These are phyloP conservation scores for Tilletia indica DNA, from an alignment of 1,284 basidiomycete genomes.

Conservation along the genomic window DNA sequence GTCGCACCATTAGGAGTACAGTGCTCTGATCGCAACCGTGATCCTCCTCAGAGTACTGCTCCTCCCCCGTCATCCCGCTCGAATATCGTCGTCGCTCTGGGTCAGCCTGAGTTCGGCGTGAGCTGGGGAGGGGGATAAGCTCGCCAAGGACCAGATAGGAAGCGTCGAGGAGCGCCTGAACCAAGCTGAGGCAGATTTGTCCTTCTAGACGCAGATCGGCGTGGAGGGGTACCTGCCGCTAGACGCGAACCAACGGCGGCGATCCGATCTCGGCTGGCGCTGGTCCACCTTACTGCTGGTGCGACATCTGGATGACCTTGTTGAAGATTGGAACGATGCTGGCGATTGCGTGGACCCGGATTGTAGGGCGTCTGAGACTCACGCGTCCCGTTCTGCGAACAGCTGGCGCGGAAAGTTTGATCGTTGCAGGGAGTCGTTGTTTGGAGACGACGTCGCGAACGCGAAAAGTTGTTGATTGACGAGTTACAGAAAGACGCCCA, in stretches of 20 bases:
- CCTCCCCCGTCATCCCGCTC: conserved; percentile 20
- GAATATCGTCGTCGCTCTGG: conserved; percentile 27
- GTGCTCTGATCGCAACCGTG: not conserved
- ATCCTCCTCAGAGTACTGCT: conserved; percentile 3
- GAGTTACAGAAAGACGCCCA: conserved; percentile 49
- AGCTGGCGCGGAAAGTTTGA: conserved; percentile 39
- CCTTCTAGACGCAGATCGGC: conserved; percentile 31
- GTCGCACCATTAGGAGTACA: not conserved
- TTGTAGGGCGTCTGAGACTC: conserved; percentile 18
- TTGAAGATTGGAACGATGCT: conserved; percentile 19
- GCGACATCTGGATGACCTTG: not conserved
- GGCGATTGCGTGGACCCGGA: not conserved
- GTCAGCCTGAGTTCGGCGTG: conserved; percentile 34
- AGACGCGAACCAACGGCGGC: not conserved
- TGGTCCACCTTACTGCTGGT: not conserved
- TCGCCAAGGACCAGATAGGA: conserved; percentile 34
- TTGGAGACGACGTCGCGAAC: conserved; percentile 45
- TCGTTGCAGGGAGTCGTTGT: conserved; percentile 30
- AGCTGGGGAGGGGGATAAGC: conserved; percentile 35
- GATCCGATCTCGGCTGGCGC: not conserved
- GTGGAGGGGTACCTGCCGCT: conserved; percentile 19
- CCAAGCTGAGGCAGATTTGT: conserved; percentile 30
- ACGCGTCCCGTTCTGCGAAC: conserved; percentile 24
- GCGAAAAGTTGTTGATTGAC: conserved; percentile 34
- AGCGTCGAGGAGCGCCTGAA: conserved; percentile 28